Percentiles rank a stretch among this genome's conserved stretches.
phyloP scores from a whole-genome alignment of 1,284 basidiomycete genomes.

The Paramarasmius palmivorus region DNA sequence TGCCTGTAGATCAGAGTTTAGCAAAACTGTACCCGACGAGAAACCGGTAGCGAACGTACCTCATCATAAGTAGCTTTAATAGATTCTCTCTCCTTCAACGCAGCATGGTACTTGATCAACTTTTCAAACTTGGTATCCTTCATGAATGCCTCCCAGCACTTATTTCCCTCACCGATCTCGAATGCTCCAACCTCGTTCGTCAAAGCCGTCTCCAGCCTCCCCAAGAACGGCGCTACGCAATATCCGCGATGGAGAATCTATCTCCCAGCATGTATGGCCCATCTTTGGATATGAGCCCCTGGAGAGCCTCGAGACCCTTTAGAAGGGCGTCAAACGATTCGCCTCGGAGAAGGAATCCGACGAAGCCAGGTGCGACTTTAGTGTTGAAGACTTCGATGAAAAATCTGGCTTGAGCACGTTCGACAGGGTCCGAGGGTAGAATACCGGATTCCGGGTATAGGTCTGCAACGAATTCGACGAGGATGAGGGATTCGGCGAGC shows the following conservation, averaged over 20 bases:
- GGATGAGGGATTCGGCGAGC: constrained; percentile 60
- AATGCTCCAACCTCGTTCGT: constrained; percentile 48
- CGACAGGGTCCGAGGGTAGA: constrained; percentile 54
- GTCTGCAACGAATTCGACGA: constrained; percentile 65
- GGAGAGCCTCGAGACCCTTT: constrained; percentile 8
- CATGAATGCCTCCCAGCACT: constrained; percentile 37
- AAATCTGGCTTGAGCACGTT: constrained; percentile 56
- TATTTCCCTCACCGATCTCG: constrained; percentile 41
- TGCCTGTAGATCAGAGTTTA: no score
- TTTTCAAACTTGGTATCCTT: constrained; percentile 40
- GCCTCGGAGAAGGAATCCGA: constrained; percentile 37
- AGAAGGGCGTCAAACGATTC: constrained; percentile 31
- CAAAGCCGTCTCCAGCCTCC: constrained; percentile 37
- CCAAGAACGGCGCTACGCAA: constrained; percentile 52
- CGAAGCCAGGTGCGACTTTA: constrained; percentile 40
- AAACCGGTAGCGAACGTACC: constrained; percentile 33
- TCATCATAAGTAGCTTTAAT: constrained; percentile 47
- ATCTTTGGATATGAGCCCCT: constrained; percentile 32
- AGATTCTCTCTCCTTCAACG: constrained; percentile 44
- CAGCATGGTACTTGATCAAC: constrained; percentile 41
- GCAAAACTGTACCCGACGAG: no score
- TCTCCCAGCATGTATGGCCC: constrained; percentile 42
- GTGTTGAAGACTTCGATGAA: constrained; percentile 55
- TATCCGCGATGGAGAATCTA: constrained; percentile 56
- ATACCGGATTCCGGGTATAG: constrained; percentile 45